Percentiles rank a stretch among this genome's conserved stretches.
phyloP scores from a whole-genome alignment of 495 filamentous ascomycete species.

The Umbilicaria muhlenbergii region DNA sequence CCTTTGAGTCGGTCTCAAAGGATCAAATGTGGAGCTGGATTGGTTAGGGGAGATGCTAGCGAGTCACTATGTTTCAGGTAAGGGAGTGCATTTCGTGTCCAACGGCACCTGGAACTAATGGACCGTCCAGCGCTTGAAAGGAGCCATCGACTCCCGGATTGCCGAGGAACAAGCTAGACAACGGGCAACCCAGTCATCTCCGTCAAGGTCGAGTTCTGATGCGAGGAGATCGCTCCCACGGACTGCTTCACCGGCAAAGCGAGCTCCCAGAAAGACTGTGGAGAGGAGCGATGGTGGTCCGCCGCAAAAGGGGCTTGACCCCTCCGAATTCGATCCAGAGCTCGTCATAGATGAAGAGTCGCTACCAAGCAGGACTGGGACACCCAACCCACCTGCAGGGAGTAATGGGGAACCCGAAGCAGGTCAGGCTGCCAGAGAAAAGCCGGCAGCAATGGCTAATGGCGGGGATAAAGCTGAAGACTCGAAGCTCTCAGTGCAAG shows the following conservation, averaged over 20 bases:
- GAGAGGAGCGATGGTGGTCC: constrained; percentile 32
- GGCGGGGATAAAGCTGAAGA: constrained; percentile 9
- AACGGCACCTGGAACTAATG: neutral
- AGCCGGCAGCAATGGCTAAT: constrained; percentile 16
- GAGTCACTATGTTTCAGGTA: constrained; percentile 34
- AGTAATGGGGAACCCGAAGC: constrained; percentile 14
- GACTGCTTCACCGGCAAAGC: constrained; percentile 37
- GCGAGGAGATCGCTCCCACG: constrained; percentile 32
- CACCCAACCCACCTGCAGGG: constrained; percentile 29
- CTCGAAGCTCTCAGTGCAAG: constrained; percentile 6
- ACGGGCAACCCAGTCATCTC: constrained; percentile 33
- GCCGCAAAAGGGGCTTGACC: constrained; percentile 50
- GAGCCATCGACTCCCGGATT: constrained; percentile 70
- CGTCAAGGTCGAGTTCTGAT: constrained; percentile 30
- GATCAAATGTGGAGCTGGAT: too few relatives aligned
- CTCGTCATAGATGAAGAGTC: constrained; percentile 65
- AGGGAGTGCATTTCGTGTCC: constrained; percentile 1
- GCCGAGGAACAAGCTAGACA: constrained; percentile 81
- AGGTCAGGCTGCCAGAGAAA: constrained; percentile 12
- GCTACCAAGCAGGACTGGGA: constrained; percentile 33
- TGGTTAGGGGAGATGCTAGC: too few relatives aligned
- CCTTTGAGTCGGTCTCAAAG: too few relatives aligned
- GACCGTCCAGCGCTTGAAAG: constrained; percentile 57
- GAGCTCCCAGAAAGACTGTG: constrained; percentile 25
- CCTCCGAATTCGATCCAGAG: constrained; percentile 67